phyloP scores from a whole-genome alignment of 1,284 basidiomycete genomes.

The Trichosporon ovoides region DNA sequence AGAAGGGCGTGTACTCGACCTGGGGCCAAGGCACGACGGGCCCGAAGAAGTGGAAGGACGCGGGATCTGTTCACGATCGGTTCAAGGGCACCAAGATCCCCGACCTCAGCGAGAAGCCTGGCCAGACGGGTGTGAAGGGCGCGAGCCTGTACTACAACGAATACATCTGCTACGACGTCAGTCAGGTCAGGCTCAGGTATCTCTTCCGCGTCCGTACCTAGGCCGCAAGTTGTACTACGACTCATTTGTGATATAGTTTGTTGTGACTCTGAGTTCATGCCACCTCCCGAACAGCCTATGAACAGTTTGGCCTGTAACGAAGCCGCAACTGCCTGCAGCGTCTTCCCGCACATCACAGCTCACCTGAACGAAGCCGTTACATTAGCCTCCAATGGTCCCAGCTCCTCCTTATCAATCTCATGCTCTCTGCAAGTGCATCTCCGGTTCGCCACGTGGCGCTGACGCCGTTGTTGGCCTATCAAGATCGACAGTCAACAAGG shows the following conservation, averaged over 20 bases:
- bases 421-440: too few relatives aligned
- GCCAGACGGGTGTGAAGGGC: slow-evolving; percentile 9
- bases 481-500: not conserved
- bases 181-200: slow-evolving; percentile 19
- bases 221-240: slow-evolving; percentile 8
- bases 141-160: slow-evolving; percentile 23
- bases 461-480: too few relatives aligned
- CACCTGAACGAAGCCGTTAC: too few relatives aligned
- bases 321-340: too few relatives aligned
- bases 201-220: slow-evolving; percentile 18
- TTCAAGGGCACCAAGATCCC: slow-evolving; percentile 20
- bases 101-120: slow-evolving; percentile 6
- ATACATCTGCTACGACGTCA: slow-evolving; percentile 21
- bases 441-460: too few relatives aligned
- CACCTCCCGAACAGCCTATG: not conserved
- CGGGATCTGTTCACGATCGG: slow-evolving; percentile 12
- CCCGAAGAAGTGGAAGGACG: slow-evolving; percentile 21
- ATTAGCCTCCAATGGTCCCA: too few relatives aligned
- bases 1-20: slow-evolving; percentile 15
- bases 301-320: not conserved
- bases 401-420: too few relatives aligned
- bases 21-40: slow-evolving; percentile 20
- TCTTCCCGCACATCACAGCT: too few relatives aligned
- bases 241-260: not conserved
- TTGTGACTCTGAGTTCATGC: not conserved